Base-by-base conservation (phyloP, 495 filamentous ascomycete species). In the Penicillium psychrofluorescens region DNA sequence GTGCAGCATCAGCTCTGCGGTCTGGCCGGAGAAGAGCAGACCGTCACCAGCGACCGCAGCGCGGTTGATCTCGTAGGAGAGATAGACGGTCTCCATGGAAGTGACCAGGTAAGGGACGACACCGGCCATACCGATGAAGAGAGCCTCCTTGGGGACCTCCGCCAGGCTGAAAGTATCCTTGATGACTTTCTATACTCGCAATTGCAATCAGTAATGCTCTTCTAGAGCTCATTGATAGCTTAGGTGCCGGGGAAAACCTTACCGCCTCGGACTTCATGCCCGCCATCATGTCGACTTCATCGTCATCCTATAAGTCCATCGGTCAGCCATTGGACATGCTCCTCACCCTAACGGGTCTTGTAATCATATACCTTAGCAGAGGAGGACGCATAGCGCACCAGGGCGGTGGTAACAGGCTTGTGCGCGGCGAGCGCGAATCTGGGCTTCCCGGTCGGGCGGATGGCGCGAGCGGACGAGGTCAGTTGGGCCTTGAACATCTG, bases 31-130 rank as follows among this genome's bases (percentile, higher is more conserved):
- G 51, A 95, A 64, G 43, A 94, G 56, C 41, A 74, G 71, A 13
- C 83, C 87, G 1, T 72, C 59, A 29, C 83, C 81, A n/a, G 71
- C 70, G 33, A 61, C 47, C 46, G 70, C 66, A 11, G 80, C 70
- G 50, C 82, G 76, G 64, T 85, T 83, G 63, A 94, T 76, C 60
- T 88, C 80, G 74, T 79, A 95, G 11, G 88, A 80, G 39, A 95
- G 81, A 60, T 80, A 90, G 45, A 95, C 77, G n/a, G 94, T 95
- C 32, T 85, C 76, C 11, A 91, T 50, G 2, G 91, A 95, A 10
- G 92, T 97, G 31, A 77, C 88, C 10, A 94, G 63, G 70, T 98
- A 98, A 5, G 92, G 92, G 10, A 97, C 48, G 4, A 95, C 85
- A 61, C 92, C 92, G 10, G 89, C 88, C 54, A 94, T 75, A 38